Percentiles rank a stretch among this genome's conserved stretches.
phyloP scores from a whole-genome alignment of 495 filamentous ascomycete species.

The Trichoderma gamsii region DNA sequence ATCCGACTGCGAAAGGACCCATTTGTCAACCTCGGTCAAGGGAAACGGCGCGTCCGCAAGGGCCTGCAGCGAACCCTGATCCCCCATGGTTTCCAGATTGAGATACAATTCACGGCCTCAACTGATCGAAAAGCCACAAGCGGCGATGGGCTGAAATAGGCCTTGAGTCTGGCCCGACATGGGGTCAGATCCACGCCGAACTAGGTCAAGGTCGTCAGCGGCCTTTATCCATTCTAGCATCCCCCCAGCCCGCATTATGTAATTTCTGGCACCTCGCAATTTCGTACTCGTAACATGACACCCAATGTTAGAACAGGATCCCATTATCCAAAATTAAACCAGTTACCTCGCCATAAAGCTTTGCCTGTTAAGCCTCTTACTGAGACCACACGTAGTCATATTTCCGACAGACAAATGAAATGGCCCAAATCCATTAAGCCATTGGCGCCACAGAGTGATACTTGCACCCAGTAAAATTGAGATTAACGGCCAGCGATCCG shows the following conservation, averaged over 20 bases:
- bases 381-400: too few relatives aligned
- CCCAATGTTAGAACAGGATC: too few relatives aligned
- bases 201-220: background rate
- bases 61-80: conserved; percentile 17
- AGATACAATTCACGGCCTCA: background rate
- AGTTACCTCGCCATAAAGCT: too few relatives aligned
- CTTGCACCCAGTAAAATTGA: too few relatives aligned
- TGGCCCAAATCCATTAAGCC: too few relatives aligned
- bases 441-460: too few relatives aligned
- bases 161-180: background rate
- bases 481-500: background rate
- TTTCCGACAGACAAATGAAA: too few relatives aligned
- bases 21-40: conserved; percentile 59
- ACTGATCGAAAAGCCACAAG: background rate
- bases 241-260: background rate
- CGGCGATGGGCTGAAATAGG: background rate
- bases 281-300: background rate
- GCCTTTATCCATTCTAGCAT: background rate
- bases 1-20: conserved; percentile 61
- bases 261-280: background rate
- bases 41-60: conserved; percentile 46
- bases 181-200: background rate
- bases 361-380: too few relatives aligned
- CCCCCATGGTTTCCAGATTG: conserved; percentile 8
- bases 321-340: too few relatives aligned